Conservation (phyloP, 768 basidiomycete genomes). For the Naganishia vishniacii region DNA sequence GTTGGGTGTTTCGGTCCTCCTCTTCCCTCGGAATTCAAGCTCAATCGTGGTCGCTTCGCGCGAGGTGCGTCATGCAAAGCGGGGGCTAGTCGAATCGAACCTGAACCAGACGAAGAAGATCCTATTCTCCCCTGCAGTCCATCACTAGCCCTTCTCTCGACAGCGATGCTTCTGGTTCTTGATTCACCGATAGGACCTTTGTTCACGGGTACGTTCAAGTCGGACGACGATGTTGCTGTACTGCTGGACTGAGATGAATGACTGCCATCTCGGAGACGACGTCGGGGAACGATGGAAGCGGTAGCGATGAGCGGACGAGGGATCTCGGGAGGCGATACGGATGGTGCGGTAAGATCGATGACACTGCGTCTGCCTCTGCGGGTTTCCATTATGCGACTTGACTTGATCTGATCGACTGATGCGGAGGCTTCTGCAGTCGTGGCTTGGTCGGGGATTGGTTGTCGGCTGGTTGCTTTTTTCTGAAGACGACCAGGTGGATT, state of each 20-base stretch:
- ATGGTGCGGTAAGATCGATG: conserved; percentile 24
- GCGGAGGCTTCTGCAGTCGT: too few relatives aligned
- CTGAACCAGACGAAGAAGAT: neutral
- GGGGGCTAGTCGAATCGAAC: neutral
- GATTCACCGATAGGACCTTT: neutral
- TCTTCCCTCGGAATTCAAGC: neutral
- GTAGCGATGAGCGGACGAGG: conserved; percentile 26
- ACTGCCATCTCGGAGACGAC: conserved; percentile 23
- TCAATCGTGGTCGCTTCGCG: conserved; percentile 2
- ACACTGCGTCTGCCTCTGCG: conserved; percentile 14
- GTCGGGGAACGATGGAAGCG: conserved; percentile 17
- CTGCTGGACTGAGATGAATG: conserved; percentile 11
- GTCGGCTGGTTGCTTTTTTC: too few relatives aligned
- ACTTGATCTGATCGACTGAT: neutral
- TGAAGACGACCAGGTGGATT: too few relatives aligned
- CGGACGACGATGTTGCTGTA: neutral
- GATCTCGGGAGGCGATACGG: conserved; percentile 16
- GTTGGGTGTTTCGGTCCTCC: neutral
- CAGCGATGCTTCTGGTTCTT: neutral
- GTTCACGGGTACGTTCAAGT: neutral
- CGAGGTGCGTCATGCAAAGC: neutral
- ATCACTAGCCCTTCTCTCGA: neutral
- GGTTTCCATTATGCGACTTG: conserved; percentile 1
- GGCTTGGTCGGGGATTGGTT: too few relatives aligned
- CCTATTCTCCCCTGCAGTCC: neutral